Evolutionary conservation across 805 yeast genomes (phyloP), one percentile per base, ranked within the genome.

Genomic region (Lipomyces orientalis): DNA sequence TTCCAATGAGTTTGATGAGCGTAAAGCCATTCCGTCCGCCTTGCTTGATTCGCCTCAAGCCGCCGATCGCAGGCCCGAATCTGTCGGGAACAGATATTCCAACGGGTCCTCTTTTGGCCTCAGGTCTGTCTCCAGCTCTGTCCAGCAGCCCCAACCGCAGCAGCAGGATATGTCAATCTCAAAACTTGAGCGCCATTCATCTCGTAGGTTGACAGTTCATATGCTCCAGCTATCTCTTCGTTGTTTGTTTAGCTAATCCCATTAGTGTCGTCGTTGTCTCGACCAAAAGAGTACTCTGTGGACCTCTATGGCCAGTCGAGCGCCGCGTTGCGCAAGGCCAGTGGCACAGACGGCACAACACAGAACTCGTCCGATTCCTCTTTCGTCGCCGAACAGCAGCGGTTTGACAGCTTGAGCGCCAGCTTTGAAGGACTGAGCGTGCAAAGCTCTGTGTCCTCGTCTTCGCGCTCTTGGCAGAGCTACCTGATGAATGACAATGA

Each of bases 11-110:
- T 66, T 66, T 46, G 72, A 70, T 58, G 73, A 65, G 67, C 67
- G 54, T 29, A 58, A 64, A 39, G 73, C 73, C 12, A 57, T 70
- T 22, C 73, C 73, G 7, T 64, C 72, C 37, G 62, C 66, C n/a
- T 61, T 70, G 39, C 65, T 70, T 12, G 73, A 70, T 54, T 70
- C 73, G 16, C 73, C 73, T 29, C 67, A 64, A 7, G 54, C 60
- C 12, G 22, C 9, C 19, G 49, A 49, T 31, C 52, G 52, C 55
- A 59, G 57, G 25, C 10, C 65, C 5, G 68, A 65, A 25, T 1
- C 46, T n/a, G 29, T 5, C 61, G 12, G 12, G 10, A 29, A 31
- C 56, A 19, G 31, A 12, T 37, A 43, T 14, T 8, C 64, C 49
- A 19, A 46, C 43, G 35, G 29, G 22, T 54, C 54, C 2, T 22